Base-by-base conservation (phyloP, 2,329 filamentous ascomycete genomes). In the Aspergillus versicolor region DNA sequence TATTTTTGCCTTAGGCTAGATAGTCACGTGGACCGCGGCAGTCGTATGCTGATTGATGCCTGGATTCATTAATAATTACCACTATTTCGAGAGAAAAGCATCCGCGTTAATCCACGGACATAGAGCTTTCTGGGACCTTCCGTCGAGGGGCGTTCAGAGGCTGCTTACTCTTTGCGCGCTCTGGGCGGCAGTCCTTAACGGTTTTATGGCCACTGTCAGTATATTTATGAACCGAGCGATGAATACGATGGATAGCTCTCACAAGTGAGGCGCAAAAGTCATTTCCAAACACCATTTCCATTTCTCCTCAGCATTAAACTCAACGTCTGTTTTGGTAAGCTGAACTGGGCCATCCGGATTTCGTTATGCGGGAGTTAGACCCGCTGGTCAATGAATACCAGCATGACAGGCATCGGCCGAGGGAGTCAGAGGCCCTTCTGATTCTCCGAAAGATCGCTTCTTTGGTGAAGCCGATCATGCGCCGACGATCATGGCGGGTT, bases 381-480 rank as follows among this genome's bases (percentile, higher is more conserved):
- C 70, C 81, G 19, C 66, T 82, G 7, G 73, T 85, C 34, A 69
- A 67, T 4, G 75, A 79, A 64, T 84, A 82, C 62, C 78, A 82
- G 44, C 81, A 84, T 73, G 73, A 83, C n/a, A 78, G 79, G 45
- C 71, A 75, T 27, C 72, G 77, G 8, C 74, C 76, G 11, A 74
- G 80, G 11, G 78, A 81, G 60, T 71, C 75, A n/a, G 81, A 84
- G 59, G 82, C 81, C 11, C 69, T 83, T 3, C 68, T 84, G 37
- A 85, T 84, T 56, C 81, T 97, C 22, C 89, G 87, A 67, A 92
- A 89, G 73, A 82, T 95, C 41, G 91, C 91, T 3, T 96, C 92
- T 24, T 76, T 95, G 56, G 92, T 97, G 60, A 97, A 96, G 73
- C 93, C 93, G 17, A 90, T 97, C 61, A 97, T 97, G 92, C 84